A percentile compares a stretch with the other conserved stretches of the same genome.
Conservation (phyloP, 192 early-diverging fungal species). For the Phlyctochytrium bullatum region DNA sequence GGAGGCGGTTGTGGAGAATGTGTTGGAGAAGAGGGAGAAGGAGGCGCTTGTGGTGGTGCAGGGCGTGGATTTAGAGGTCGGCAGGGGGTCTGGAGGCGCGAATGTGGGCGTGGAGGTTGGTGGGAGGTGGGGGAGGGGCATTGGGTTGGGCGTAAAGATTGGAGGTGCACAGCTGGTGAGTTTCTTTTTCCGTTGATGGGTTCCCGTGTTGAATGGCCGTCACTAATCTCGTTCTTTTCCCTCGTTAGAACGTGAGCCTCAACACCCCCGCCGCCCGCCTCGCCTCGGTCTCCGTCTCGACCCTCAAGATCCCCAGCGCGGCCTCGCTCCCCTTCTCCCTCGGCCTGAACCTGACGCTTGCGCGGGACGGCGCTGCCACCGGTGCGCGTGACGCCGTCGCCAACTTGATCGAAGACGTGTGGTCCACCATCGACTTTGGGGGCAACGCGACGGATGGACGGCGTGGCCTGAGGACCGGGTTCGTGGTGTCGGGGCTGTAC, state of each 20-base stretch:
- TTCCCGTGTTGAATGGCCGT: neutral
- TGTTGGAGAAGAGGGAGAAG: neutral
- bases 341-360: neutral
- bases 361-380: neutral
- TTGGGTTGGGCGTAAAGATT: neutral
- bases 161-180: neutral
- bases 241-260: neutral
- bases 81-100: neutral
- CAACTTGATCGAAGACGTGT: neutral
- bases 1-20: neutral
- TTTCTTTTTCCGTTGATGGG: neutral
- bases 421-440: no score
- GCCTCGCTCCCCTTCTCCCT: neutral
- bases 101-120: neutral
- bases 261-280: neutral
- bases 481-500: no score
- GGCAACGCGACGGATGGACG: neutral
- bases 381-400: neutral
- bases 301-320: neutral
- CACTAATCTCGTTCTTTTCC: neutral
- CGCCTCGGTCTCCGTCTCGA: neutral
- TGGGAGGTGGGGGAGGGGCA: neutral
- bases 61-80: neutral
- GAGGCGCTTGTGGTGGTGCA: neutral
- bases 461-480: neutral